Conservation (phyloP, 2,329 filamentous ascomycete species). For the Plectosphaerella cucumerina region DNA sequence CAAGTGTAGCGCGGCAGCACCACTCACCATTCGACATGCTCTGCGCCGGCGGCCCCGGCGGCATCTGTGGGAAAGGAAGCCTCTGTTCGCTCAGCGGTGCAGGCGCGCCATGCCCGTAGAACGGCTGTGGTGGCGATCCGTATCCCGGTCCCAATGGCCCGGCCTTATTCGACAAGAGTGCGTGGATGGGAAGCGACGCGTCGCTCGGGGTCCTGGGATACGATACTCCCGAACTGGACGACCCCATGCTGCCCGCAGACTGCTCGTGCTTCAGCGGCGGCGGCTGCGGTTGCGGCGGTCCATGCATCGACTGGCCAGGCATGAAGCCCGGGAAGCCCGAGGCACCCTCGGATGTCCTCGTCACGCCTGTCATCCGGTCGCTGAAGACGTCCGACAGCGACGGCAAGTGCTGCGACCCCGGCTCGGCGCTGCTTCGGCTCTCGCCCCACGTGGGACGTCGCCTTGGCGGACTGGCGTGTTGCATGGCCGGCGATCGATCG, state of each 20-base stretch:
- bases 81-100: constrained; percentile 12
- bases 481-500: constrained; percentile 2
- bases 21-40: constrained; percentile 7
- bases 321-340: constrained; percentile 3
- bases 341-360: constrained; percentile 6
- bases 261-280: constrained; percentile 43
- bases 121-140: constrained; percentile 9
- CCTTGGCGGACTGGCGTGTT: constrained; percentile 7
- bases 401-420: constrained; percentile 31
- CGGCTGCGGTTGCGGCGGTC: constrained; percentile 3
- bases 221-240: constrained; percentile 24
- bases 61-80: not conserved
- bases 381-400: constrained; percentile 45
- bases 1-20: not conserved
- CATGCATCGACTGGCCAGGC: not conserved
- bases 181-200: constrained; percentile 49
- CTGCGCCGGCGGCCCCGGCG: not conserved
- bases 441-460: constrained; percentile 12
- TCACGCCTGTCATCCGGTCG: constrained; percentile 16
- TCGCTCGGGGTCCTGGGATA: constrained; percentile 44
- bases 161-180: constrained; percentile 40
- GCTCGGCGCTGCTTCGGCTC: constrained; percentile 2
- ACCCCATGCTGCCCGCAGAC: constrained; percentile 35
- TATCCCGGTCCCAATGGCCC: constrained; percentile 12
- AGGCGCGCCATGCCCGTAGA: constrained; percentile 5